These are phyloP conservation scores for Penicillium flavigenum DNA, from an alignment of 495 filamentous ascomycete genomes.

Conservation along the genomic window DNA sequence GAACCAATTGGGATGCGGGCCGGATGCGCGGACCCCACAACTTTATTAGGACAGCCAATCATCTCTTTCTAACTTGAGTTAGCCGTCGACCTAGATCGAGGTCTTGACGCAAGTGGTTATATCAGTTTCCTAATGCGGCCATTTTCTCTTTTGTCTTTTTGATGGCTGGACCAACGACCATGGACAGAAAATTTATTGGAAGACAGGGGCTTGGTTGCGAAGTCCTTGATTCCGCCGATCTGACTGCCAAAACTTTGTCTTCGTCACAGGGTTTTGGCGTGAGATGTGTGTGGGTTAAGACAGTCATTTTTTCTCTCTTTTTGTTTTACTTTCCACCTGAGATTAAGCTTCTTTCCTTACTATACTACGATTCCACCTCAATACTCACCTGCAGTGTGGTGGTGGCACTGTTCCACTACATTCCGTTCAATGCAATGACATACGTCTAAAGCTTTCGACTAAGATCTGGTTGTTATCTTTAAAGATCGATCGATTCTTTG, in stretches of 20 bases:
- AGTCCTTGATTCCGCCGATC: not conserved
- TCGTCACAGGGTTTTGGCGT: not conserved
- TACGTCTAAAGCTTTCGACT: not conserved
- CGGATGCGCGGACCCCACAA: not conserved
- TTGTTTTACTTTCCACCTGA: not conserved
- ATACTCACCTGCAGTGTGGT: not conserved
- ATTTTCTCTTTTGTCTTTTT: not conserved
- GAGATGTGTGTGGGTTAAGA: not conserved
- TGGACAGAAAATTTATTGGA: not conserved
- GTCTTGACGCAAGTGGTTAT: slow-evolving; percentile 33
- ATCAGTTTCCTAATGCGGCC: slow-evolving; percentile 17
- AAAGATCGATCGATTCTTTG: not conserved
- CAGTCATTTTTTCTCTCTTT: not conserved
- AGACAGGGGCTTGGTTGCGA: not conserved
- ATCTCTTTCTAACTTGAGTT: not conserved
- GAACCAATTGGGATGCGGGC: not conserved
- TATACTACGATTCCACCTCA: not conserved
- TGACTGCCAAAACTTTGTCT: not conserved
- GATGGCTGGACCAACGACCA: not conserved
- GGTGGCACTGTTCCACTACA: not conserved
- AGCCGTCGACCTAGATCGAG: not conserved
- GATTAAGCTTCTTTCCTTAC: not conserved
- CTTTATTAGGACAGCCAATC: not conserved
- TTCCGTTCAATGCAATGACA: not conserved
- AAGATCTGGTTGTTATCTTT: not conserved